Evolutionary conservation across 106 monocot genomes (phyloP).

Genomic region (Cymbidium sinense): DNA sequence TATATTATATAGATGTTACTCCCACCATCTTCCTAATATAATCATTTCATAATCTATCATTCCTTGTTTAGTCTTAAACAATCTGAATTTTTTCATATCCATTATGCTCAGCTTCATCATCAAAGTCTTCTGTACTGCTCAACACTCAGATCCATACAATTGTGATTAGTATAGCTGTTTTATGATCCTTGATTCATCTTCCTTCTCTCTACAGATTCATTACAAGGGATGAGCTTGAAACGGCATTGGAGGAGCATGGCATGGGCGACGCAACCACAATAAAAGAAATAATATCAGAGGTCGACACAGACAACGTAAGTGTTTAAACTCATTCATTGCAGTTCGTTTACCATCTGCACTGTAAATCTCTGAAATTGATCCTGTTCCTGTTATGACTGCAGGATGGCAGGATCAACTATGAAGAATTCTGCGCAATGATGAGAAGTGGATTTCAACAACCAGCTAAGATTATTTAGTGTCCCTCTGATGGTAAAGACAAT

Average conservation of each 20-base stretch:
- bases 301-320: slow-evolving; percentile 70
- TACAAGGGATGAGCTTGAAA: slow-evolving; percentile 71
- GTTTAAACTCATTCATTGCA: not conserved
- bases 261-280: slow-evolving; percentile 66
- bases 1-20: no score
- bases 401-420: slow-evolving; percentile 61
- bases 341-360: not conserved
- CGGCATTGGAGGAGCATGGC: slow-evolving; percentile 63
- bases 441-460: slow-evolving; percentile 24
- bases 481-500: not conserved
- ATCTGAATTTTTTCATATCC: no score
- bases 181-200: not conserved
- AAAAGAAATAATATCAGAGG: slow-evolving; percentile 85
- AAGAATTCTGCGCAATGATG: slow-evolving; percentile 60
- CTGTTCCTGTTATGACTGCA: slow-evolving; percentile 8
- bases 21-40: no score
- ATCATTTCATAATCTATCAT: no score
- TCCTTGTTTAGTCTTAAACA: no score
- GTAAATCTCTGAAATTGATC: not conserved
- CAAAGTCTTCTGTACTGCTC: no score
- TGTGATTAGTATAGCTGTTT: not conserved
- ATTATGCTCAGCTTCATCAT: no score
- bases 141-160: no score
- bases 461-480: not conserved
- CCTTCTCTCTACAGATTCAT: slow-evolving; percentile 33